These are phyloP conservation scores for Corinectria fuckeliana DNA, from an alignment of 2,329 filamentous ascomycete genomes.

Conservation along the genomic window DNA sequence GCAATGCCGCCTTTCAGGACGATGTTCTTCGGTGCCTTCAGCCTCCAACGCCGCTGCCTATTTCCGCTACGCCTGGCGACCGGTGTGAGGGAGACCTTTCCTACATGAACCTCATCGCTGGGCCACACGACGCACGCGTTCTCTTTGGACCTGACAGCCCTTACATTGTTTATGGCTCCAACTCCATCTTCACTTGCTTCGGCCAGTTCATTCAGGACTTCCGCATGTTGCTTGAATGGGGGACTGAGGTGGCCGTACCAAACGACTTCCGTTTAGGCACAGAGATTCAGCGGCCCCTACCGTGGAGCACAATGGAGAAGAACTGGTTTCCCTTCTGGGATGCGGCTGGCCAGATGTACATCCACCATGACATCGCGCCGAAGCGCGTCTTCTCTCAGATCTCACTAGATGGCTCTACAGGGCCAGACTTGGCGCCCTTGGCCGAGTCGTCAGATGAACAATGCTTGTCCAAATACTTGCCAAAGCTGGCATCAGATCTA, in stretches of 20 bases:
- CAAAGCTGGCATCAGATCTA: conserved; percentile 41
- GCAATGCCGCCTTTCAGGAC: conserved; percentile 54
- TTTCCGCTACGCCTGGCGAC: conserved; percentile 51
- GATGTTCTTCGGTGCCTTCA: conserved; percentile 52
- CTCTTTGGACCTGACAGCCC: conserved; percentile 60
- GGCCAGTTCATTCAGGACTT: conserved; percentile 64
- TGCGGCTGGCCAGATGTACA: conserved; percentile 49
- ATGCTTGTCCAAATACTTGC: conserved; percentile 56
- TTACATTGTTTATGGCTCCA: conserved; percentile 62
- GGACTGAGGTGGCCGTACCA: conserved; percentile 31
- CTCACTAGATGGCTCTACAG: conserved; percentile 51
- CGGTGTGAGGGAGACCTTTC: conserved; percentile 54
- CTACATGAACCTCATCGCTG: conserved; percentile 52
- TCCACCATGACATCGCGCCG: conserved; percentile 60
- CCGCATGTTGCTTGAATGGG: conserved; percentile 54
- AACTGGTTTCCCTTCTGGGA: conserved; percentile 71
- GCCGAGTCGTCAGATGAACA: conserved; percentile 47
- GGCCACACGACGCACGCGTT: conserved; percentile 64
- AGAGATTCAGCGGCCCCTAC: conserved; percentile 58
- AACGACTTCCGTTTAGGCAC: conserved; percentile 51
- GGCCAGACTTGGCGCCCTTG: conserved; percentile 52
- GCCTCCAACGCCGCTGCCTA: conserved; percentile 50
- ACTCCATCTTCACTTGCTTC: conserved; percentile 61
- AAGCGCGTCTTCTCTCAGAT: conserved; percentile 57
- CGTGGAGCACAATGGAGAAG: conserved; percentile 59